phyloP scores from a whole-genome alignment of 306 rosid genomes.

The Oxytropis ochrocephala region DNA sequence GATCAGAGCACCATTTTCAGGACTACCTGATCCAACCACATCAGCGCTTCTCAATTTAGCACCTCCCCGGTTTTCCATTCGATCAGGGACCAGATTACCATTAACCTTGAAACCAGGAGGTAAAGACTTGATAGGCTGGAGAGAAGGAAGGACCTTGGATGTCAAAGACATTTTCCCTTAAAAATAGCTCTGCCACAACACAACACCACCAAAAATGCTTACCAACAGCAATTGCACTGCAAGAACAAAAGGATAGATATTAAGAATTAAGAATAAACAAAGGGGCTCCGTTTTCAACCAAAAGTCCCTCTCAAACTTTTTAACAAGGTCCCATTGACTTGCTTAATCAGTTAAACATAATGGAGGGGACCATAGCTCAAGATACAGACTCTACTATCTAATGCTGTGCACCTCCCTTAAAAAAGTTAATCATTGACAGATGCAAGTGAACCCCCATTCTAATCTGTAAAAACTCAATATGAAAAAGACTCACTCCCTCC shows the following conservation, averaged over 20 bases:
- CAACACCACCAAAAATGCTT: constrained; percentile 23
- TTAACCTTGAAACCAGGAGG: constrained; percentile 51
- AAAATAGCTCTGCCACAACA: constrained; percentile 36
- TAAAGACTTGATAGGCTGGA: constrained; percentile 59
- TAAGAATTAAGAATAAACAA: constrained; percentile 26
- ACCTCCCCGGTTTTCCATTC: constrained; percentile 26
- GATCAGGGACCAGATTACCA: constrained; percentile 33
- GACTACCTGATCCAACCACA: constrained; percentile 21
- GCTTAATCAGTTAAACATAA: constrained; percentile 34
- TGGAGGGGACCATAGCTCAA: constrained; percentile 66
- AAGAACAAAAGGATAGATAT: constrained; percentile 9
- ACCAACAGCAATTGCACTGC: constrained; percentile 25
- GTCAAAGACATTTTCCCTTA: constrained; percentile 47
- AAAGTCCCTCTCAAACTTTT: constrained; percentile 39
- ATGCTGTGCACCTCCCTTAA: constrained; percentile 24
- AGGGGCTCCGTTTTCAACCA: constrained; percentile 27
- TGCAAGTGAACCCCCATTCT: constrained; percentile 21
- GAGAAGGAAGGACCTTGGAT: constrained; percentile 37
- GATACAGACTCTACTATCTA: constrained; percentile 30
- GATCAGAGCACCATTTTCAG: constrained; percentile 35
- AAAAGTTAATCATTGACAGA: constrained; percentile 33
- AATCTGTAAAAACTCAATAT: constrained; percentile 18
- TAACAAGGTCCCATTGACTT: constrained; percentile 57
- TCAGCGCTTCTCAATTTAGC: constrained; percentile 30
- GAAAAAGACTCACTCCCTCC: neutral